Percentiles rank a stretch among this genome's conserved stretches.
phyloP scores from a whole-genome alignment of 805 yeast genomes.

The Ogataea nitratoaversa region DNA sequence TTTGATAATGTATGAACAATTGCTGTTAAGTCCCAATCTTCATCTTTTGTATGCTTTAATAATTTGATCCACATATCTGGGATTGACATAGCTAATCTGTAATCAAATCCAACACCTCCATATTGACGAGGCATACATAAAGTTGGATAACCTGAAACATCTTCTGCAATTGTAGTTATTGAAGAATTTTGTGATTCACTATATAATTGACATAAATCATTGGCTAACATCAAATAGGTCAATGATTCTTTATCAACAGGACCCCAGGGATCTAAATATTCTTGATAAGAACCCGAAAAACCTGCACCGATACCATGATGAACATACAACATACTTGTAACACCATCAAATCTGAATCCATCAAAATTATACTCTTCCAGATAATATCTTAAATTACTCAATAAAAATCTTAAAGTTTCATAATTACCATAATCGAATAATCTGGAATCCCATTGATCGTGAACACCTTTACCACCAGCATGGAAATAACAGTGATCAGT shows the following conservation, averaged over 20 bases:
- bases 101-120: conserved; percentile 95
- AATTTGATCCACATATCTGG: conserved; percentile 99
- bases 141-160: conserved; percentile 97
- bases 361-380: conserved; percentile 83
- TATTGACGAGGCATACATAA: conserved; percentile 65
- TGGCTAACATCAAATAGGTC: conserved; percentile 86
- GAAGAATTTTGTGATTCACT: conserved; percentile 27
- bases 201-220: conserved; percentile 60
- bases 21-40: conserved; percentile 84
- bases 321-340: conserved; percentile 83
- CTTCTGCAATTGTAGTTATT: conserved; percentile 85
- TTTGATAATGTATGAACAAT: conserved; percentile 82
- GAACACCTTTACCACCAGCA: conserved; percentile 78
- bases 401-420: conserved; percentile 82
- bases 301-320: conserved; percentile 92
- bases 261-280: conserved; percentile 71
- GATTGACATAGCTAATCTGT: conserved; percentile 91
- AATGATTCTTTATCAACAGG: conserved; percentile 86
- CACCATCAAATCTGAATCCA: conserved; percentile 96
- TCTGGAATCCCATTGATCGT: conserved; percentile 95
- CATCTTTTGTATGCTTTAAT: conserved; percentile 77
- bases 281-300: conserved; percentile 89
- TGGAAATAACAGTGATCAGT: conserved; percentile 95
- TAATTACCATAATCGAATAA: conserved; percentile 87
- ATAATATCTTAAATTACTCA: conserved; percentile 80